Evolutionary conservation across 306 rosid genomes (phyloP), one percentile per base, ranked within the genome.

Genomic region (Quercus rubra): DNA sequence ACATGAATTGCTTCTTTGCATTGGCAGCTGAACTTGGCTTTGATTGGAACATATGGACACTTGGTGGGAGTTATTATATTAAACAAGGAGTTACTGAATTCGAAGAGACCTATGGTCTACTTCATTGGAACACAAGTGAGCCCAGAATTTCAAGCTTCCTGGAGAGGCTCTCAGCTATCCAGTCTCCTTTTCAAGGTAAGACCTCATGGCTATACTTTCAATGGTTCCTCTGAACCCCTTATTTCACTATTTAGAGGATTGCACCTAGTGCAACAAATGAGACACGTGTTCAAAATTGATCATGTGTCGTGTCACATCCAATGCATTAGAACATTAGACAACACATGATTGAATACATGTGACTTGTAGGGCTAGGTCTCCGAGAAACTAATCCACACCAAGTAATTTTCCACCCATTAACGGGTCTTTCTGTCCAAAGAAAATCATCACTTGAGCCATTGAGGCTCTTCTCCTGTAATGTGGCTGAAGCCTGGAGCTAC

Each of bases 11-110:
- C 80, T 90, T 92, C 80, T 1, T 89, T 54, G 86, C 88, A 20
- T 25, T 78, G 54, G 98, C 89, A 1, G 99, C 96, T 69, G 94
- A 89, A 5, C 87, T 83, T 75, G 99, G 93, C 73, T 79, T 90
- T 38, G 99, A 95, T 73, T 95, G 87, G 89, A 91, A 98, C 18
- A 52, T 89, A 14, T 93, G 99, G 99, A 84, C 99, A 12, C 86
- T 92, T 3, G 94, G 76, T 25, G 99, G 99, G 19, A 92, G 97
- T 74, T 92, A 95, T 76, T 90, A 92, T 79, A 43, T 89, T 7
- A 93, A 92, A 80, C 46, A 89, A 76, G 98, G 96, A 3, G 87
- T 89, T 35, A 7, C 84, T 2, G 99, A 95, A 23, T 78, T 84
- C 90, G 86, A 91, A 11, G 99, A 95, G 88, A 76, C 64, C 19